Evolutionary conservation across 108 stramenopile genomes (phyloP), one percentile per base, ranked within the genome.

Genomic region (Nannochloropsis gaditana): DNA sequence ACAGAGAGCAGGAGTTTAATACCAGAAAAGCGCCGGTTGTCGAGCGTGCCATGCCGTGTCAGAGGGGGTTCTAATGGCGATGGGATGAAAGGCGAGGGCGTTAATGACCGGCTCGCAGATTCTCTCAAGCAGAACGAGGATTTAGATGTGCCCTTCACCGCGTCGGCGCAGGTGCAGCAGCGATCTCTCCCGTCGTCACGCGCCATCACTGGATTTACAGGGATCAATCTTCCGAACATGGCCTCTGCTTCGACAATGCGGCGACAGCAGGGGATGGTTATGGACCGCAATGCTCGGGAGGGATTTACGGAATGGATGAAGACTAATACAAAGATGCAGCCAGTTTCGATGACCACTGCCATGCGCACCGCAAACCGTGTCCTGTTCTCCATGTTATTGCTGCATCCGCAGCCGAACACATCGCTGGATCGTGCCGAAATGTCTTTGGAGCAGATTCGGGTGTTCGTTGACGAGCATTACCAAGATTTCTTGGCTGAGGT

Each of bases 361-460:
- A 73, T 73, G 59, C 59, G 59, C 15, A 73, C 59, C 4, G 59
- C 59, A 73, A 73, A 73, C 59, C 59, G 59, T n/a, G 59, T 73
- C 19, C n/a, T 73, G 2, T 73, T n/a, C 4, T 73, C 59, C 5
- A 73, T 73, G 59, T 8, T 73, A n/a, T n/a, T n/a, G 3, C n/a
- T 73, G n/a, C 59, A 73, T n/a, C 59, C 59, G n/a, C 59, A n/a
- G n/a, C 59, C 59, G 8, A n/a, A 6, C 3, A n/a, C 59, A 6
- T 6, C 59, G 5, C n/a, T n/a, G n/a, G 59, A 73, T 73, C 59
- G n/a, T 15, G 59, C 59, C 59, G 59, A 73, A 6, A 6, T 73
- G 59, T 73, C 59, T n/a, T 73, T 73, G 59, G 19, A 15, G 59
- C 19, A 73, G 59, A 73, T 73, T 5, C 3, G 59, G 59, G 59